Evolutionary conservation across 2,329 filamentous ascomycete genomes (phyloP).

Genomic region (Colletotrichum sansevieriae): DNA sequence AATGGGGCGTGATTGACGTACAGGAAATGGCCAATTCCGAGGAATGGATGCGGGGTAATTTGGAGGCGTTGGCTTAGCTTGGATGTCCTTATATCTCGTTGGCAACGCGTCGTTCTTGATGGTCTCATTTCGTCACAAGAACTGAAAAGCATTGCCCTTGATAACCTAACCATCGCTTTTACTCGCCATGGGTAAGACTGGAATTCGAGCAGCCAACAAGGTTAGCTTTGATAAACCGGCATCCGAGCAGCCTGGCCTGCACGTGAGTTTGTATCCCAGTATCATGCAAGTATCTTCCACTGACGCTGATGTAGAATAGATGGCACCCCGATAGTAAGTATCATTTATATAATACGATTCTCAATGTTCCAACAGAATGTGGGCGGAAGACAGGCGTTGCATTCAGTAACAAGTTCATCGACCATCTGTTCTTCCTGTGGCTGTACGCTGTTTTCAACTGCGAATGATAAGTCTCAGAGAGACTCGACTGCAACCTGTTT

Average conservation of each 20-base stretch:
- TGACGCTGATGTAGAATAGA: conserved; percentile 72
- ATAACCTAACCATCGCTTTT: not conserved
- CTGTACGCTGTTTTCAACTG: no score
- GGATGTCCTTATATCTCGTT: conserved; percentile 21
- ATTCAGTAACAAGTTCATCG: not conserved
- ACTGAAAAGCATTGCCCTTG: no score
- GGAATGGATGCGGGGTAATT: conserved; percentile 39
- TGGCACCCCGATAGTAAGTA: conserved; percentile 90
- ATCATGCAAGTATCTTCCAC: not conserved
- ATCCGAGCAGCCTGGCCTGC: conserved; percentile 75
- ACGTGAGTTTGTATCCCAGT: conserved; percentile 64
- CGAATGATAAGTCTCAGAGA: no score
- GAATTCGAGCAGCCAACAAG: conserved; percentile 78
- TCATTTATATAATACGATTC: no score
- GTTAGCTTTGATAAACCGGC: conserved; percentile 81
- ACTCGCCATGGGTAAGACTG: conserved; percentile 63
- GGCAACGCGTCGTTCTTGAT: no score
- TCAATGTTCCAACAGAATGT: not conserved
- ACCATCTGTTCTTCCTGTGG: no score
- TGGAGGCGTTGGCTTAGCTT: not conserved
- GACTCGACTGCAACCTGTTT: no score
- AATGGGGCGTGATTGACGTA: conserved; percentile 14
- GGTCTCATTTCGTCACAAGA: not conserved
- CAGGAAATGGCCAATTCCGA: conserved; percentile 9
- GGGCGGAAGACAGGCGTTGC: not conserved